Evolutionary conservation across 1,284 basidiomycete species (phyloP).

Genomic region (Ganoderma meredithae): DNA sequence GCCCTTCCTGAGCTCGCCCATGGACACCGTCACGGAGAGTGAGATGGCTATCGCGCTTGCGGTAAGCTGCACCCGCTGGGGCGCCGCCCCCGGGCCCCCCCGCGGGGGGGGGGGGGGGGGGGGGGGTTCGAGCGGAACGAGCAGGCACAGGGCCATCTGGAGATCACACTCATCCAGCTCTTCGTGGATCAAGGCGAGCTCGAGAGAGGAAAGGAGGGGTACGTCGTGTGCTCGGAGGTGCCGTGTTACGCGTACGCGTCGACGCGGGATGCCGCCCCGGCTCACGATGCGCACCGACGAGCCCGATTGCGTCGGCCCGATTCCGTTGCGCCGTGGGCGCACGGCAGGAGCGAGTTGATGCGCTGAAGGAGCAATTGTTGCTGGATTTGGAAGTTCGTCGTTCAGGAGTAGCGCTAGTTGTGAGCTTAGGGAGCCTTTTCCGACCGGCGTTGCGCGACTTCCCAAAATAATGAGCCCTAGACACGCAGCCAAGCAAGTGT

Average conservation of each 20-base stretch:
- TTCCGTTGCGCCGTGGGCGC: not conserved
- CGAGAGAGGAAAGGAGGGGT: not conserved
- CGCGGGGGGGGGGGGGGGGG: no score
- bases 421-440: no score
- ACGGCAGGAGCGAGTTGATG: not conserved
- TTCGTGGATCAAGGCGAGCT: not conserved
- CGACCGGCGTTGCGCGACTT: no score
- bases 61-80: slow-evolving; percentile 53
- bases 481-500: no score
- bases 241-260: not conserved
- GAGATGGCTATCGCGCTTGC: slow-evolving; percentile 98
- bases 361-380: not conserved
- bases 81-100: no score
- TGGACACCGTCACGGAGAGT: slow-evolving; percentile 99
- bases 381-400: not conserved
- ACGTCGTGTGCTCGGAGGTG: not conserved
- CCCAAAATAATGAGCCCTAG: no score
- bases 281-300: not conserved
- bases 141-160: no score
- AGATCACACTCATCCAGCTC: not conserved
- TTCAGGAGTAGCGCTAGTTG: no score
- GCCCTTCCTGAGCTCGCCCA: slow-evolving; percentile 97
- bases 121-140: no score
- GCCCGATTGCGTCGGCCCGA: not conserved
- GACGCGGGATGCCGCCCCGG: not conserved